phyloP scores from a whole-genome alignment of 1,284 basidiomycete genomes.

The Vanrija humicola region DNA sequence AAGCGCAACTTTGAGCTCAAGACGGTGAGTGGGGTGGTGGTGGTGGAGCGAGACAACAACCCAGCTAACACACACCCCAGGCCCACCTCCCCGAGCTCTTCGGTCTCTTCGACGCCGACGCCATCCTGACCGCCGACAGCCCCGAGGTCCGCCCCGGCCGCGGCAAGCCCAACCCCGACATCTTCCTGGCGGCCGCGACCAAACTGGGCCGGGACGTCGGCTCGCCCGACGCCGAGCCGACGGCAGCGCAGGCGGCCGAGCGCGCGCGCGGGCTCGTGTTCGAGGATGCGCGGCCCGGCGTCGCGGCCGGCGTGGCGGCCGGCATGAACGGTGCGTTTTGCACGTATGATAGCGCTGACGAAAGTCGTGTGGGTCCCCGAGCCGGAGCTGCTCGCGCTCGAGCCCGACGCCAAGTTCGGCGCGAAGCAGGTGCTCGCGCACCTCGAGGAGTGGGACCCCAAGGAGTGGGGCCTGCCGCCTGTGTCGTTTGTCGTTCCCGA shows the following conservation, averaged over 20 bases:
- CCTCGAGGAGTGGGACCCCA: constrained; percentile 41
- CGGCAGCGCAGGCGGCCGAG: constrained; percentile 32
- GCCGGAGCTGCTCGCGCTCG: constrained; percentile 36
- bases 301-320: constrained; percentile 44
- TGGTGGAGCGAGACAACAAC: background rate
- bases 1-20: constrained; percentile 35
- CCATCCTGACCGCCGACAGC: constrained; percentile 46
- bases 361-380: constrained; percentile 50
- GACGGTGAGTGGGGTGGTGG: constrained; percentile 30
- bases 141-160: constrained; percentile 42
- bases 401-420: constrained; percentile 39
- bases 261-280: constrained; percentile 45
- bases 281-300: constrained; percentile 47
- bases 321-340: constrained; percentile 48
- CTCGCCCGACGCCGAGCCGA: constrained; percentile 26
- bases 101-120: constrained; percentile 37
- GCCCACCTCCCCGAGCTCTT: constrained; percentile 48
- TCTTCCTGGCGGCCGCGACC: constrained; percentile 48
- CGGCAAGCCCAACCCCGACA: constrained; percentile 48
- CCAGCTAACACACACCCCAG: constrained; percentile 14
- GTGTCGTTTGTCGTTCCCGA: constrained; percentile 3
- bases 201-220: constrained; percentile 46
- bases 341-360: background rate
- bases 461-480: constrained; percentile 43
- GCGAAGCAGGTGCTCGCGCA: constrained; percentile 36